Conservation (phyloP, 345 rosid species). For the Diplotaxis tenuifolia region DNA sequence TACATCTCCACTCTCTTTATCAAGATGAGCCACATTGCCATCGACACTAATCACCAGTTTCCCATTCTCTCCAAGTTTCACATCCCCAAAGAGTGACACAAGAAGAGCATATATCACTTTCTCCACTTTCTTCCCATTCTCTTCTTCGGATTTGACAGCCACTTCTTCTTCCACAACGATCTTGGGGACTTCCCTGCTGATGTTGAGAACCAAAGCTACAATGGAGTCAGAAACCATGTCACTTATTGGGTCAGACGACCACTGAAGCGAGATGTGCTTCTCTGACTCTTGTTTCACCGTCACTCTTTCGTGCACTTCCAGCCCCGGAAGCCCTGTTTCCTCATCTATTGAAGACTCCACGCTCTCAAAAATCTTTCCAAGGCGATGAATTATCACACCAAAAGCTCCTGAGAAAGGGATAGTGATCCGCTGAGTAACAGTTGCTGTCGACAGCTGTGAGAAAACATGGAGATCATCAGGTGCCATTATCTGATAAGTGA, state of each 20-base stretch:
- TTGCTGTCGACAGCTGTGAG: slow-evolving; percentile 90
- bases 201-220: slow-evolving; percentile 77
- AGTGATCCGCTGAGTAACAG: slow-evolving; percentile 74
- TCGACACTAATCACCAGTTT: slow-evolving; percentile 69
- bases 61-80: slow-evolving; percentile 75
- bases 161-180: slow-evolving; percentile 58
- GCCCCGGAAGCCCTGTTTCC: slow-evolving; percentile 60
- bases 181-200: slow-evolving; percentile 77
- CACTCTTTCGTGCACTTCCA: slow-evolving; percentile 69
- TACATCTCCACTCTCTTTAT: slow-evolving; percentile 83
- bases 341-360: slow-evolving; percentile 76
- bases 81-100: slow-evolving; percentile 88
- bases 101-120: slow-evolving; percentile 79
- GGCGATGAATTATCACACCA: slow-evolving; percentile 75
- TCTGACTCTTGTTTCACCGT: slow-evolving; percentile 82
- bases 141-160: slow-evolving; percentile 54
- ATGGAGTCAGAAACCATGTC: slow-evolving; percentile 95
- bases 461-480: slow-evolving; percentile 93
- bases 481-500: slow-evolving; percentile 95
- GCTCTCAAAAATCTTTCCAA: slow-evolving; percentile 77
- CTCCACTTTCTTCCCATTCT: slow-evolving; percentile 66
- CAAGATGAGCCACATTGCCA: slow-evolving; percentile 72
- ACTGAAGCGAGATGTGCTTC: slow-evolving; percentile 76
- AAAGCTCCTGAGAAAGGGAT: slow-evolving; percentile 76
- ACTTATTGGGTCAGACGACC: slow-evolving; percentile 81